Base-by-base conservation (phyloP, 176 grass and related monocot species). In the Musa schizocarpa region DNA sequence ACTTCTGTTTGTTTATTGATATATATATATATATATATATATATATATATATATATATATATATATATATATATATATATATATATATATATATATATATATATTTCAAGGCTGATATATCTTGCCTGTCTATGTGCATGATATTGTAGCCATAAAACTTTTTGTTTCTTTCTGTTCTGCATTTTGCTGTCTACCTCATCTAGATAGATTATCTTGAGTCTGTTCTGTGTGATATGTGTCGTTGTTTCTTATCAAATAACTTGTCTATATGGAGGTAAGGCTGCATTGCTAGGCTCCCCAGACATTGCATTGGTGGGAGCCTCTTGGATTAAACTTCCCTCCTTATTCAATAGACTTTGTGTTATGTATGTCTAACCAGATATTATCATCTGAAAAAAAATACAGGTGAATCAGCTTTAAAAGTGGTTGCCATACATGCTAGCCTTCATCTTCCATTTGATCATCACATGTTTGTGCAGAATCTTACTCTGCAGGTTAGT, bases 371-470 rank as follows among this genome's bases (percentile, higher is more conserved):
- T 61, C 25, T 50, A 10, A 70, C 34, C 51, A 17, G 68, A 20
- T 48, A 1, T 9, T 70, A 34, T 69, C 43, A 50, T 63, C 2
- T 73, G 69, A n/a, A 20, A 25, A 25, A 54, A 55, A 73, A 53
- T 73, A 17, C 88, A 99, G 95, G 88, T 83, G 86, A 99, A 86
- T 84, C 88, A 54, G 55, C 91, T 82, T 75, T 94, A 69, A 81
- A 88, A 69, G 90, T 94, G 69, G 74, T 93, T 79, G 88, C 82
- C 81, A 84, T 99, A 50, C 87, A 89, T 77, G 87, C 90, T 75
- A 99, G 83, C 62, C 82, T 99, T 66, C 95, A 99, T 75, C 90
- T 99, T 79, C 95, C 95, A 74, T 94, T 79, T 79, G 88, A 99
- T 74, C 95, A 99, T 76, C 26, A 27, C 2, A 87, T 99, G 95